A percentile compares a stretch with the other conserved stretches of the same genome.
These are phyloP conservation scores for Penicillium simplicissimum DNA, from an alignment of 495 filamentous ascomycete genomes.

Conservation along the genomic window DNA sequence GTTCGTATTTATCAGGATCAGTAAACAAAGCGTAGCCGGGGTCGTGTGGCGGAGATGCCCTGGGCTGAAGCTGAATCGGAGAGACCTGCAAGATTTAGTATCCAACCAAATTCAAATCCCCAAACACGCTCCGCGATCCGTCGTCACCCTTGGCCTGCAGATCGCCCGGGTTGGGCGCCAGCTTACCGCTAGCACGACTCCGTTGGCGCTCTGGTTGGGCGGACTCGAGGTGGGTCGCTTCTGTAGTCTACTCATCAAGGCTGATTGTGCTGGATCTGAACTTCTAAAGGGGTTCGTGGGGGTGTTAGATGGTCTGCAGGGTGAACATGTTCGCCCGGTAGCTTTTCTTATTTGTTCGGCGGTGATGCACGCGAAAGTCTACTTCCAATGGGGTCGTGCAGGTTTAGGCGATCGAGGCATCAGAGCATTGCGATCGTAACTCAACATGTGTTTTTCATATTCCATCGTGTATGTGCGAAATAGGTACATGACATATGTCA, in stretches of 20 bases:
- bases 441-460: neutral
- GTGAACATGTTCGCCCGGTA: slow-evolving; percentile 13
- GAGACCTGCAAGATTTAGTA: neutral
- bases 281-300: neutral
- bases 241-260: slow-evolving; percentile 15
- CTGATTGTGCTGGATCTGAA: slow-evolving; percentile 4
- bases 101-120: slow-evolving; percentile 17
- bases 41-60: slow-evolving; percentile 3
- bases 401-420: neutral
- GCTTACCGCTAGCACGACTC: neutral
- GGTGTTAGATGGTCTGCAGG: neutral
- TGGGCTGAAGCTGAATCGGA: slow-evolving; percentile 5
- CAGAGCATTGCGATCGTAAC: neutral
- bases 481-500: neutral
- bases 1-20: slow-evolving; percentile 11
- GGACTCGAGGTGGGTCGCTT: slow-evolving; percentile 9
- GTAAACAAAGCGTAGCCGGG: neutral
- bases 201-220: slow-evolving; percentile 10
- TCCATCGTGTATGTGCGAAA: slow-evolving; percentile 3
- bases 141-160: slow-evolving; percentile 18
- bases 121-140: slow-evolving; percentile 10
- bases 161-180: neutral
- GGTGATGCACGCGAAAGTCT: too few species aligned
- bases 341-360: neutral
- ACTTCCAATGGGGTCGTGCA: neutral